A percentile compares a stretch with the other conserved stretches of the same genome.
These are phyloP conservation scores for Eucalyptus pauciflora DNA, from an alignment of 345 rosid species.

Conservation along the genomic window DNA sequence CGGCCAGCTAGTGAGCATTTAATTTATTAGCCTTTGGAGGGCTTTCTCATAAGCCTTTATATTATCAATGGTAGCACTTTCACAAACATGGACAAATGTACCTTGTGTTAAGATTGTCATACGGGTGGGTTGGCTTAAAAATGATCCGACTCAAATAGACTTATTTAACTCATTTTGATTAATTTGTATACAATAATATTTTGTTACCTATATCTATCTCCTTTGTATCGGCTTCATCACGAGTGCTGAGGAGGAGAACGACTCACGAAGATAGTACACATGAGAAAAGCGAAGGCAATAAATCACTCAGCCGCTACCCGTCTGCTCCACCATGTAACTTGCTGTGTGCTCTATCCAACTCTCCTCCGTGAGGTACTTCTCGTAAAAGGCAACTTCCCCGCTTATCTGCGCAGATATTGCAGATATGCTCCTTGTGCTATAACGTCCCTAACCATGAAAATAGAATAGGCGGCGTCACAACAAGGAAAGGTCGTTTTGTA, in stretches of 20 bases:
- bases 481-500: background rate
- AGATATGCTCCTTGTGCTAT: constrained; percentile 70
- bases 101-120: too few species aligned
- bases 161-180: too few species aligned
- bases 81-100: too few species aligned
- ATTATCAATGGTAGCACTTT: too few species aligned
- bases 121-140: too few species aligned
- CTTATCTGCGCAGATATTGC: constrained; percentile 25
- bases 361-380: constrained; percentile 41
- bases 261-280: background rate
- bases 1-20: fast-evolving
- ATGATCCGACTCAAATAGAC: too few species aligned
- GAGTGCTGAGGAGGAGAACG: too few species aligned
- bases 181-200: too few species aligned
- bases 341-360: constrained; percentile 36
- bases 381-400: constrained; percentile 37
- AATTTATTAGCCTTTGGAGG: too few species aligned
- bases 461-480: background rate
- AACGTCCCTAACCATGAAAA: constrained; percentile 34
- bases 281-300: background rate
- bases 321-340: constrained; percentile 9
- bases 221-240: too few species aligned
- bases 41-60: too few species aligned
- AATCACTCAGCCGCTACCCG: background rate
- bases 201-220: too few species aligned